Conservation (phyloP, 2,329 filamentous ascomycete genomes). For the Alternaria arborescens region DNA sequence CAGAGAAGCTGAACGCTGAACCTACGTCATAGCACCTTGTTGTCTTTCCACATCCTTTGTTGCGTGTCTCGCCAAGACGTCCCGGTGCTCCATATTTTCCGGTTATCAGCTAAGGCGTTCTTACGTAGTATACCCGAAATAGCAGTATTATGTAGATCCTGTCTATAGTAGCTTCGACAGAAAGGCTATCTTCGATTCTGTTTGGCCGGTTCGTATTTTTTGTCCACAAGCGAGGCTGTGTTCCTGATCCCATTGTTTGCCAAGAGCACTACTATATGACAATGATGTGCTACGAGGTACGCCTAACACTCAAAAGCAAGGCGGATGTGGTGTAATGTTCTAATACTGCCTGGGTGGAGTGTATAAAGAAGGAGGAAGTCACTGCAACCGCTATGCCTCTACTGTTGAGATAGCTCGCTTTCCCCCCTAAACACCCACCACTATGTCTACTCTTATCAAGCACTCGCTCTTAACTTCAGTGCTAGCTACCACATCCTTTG, state of each 20-base stretch:
- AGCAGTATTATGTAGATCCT: background rate
- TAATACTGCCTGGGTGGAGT: background rate
- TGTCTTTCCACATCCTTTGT: background rate
- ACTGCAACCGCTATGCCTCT: background rate
- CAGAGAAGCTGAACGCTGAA: background rate
- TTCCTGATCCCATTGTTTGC: background rate
- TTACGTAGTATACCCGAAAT: background rate
- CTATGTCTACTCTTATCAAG: background rate
- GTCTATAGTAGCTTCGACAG: background rate
- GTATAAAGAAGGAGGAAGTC: background rate
- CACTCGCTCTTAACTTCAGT: background rate
- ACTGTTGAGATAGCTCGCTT: background rate
- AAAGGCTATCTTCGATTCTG: background rate
- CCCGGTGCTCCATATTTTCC: background rate
- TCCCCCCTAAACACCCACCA: background rate
- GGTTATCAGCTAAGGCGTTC: background rate
- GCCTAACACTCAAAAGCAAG: background rate
- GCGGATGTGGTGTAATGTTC: background rate
- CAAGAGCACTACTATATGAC: background rate
- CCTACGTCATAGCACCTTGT: background rate
- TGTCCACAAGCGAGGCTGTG: background rate
- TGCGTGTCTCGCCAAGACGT: background rate
- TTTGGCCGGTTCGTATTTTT: background rate
- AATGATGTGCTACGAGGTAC: background rate
- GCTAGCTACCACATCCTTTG: background rate